Conservation (phyloP, 192 early-diverging fungal species). For the Coemansia sp. region DNA sequence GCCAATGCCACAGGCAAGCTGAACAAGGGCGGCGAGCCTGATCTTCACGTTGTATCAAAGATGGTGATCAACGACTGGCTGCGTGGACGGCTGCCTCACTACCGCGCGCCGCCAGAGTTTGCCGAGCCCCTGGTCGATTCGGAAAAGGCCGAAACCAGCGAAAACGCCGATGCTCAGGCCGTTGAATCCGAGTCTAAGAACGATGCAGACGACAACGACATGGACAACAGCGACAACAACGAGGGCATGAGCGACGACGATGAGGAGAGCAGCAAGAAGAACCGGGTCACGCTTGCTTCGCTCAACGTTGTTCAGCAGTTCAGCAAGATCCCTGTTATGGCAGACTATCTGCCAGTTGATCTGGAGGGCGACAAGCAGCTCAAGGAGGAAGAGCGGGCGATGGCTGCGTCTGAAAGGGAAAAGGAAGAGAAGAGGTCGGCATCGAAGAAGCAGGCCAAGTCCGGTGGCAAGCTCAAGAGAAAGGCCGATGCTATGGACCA, state of each 20-base stretch:
- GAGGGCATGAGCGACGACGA: slow-evolving; percentile 22
- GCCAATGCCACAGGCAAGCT: slow-evolving; percentile 87
- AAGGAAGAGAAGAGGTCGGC: slow-evolving; percentile 13
- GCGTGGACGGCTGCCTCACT: slow-evolving; percentile 96
- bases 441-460: slow-evolving; percentile 35
- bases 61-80: slow-evolving; percentile 99
- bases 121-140: slow-evolving; percentile 28
- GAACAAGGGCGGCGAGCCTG: slow-evolving; percentile 96
- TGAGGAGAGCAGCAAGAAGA: slow-evolving; percentile 8
- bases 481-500: slow-evolving; percentile 44
- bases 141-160: slow-evolving; percentile 5
- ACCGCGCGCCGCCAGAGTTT: slow-evolving; percentile 74
- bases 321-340: slow-evolving; percentile 85
- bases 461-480: slow-evolving; percentile 26
- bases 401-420: slow-evolving; percentile 18
- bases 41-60: slow-evolving; percentile 85
- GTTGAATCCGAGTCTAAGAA: background rate
- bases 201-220: slow-evolving; percentile 36
- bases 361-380: slow-evolving; percentile 65
- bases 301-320: slow-evolving; percentile 84
- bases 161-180: slow-evolving; percentile 5
- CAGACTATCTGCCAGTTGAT: slow-evolving; percentile 85
- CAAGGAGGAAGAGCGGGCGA: slow-evolving; percentile 56
- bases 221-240: slow-evolving; percentile 29
- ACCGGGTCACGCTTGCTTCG: slow-evolving; percentile 20